These are phyloP conservation scores for Starmerella stigmatis DNA, from an alignment of 805 yeast genomes.

Conservation along the genomic window DNA sequence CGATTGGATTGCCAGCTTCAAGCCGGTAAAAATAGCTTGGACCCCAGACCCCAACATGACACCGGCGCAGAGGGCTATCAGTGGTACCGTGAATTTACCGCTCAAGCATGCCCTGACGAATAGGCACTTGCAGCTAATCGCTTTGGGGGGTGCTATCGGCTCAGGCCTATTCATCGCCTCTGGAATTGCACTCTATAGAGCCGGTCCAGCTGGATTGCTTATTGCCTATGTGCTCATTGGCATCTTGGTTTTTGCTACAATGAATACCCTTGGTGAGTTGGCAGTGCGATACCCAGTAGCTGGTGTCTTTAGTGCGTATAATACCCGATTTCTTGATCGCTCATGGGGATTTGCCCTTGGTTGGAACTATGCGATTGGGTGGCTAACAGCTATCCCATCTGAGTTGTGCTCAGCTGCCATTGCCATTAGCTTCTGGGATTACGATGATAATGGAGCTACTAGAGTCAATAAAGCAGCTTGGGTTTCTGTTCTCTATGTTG, in stretches of 20 bases:
- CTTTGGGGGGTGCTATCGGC: slow-evolving; percentile 64
- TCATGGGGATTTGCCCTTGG: slow-evolving; percentile 41
- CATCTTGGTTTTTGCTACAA: slow-evolving; percentile 50
- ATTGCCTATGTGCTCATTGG: slow-evolving; percentile 52
- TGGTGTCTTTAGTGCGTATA: slow-evolving; percentile 53
- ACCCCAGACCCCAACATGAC: slow-evolving; percentile 27
- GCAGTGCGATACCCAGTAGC: slow-evolving; percentile 54
- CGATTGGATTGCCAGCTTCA: slow-evolving; percentile 31
- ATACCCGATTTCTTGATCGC: slow-evolving; percentile 53
- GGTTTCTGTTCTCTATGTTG: slow-evolving; percentile 44
- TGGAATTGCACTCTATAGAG: slow-evolving; percentile 44
- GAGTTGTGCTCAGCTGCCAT: slow-evolving; percentile 51
- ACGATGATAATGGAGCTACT: slow-evolving; percentile 23
- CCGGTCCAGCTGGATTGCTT: slow-evolving; percentile 52
- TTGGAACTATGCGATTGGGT: slow-evolving; percentile 38
- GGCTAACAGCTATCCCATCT: slow-evolving; percentile 48
- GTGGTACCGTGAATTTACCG: slow-evolving; percentile 36
- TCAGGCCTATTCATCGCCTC: slow-evolving; percentile 65
- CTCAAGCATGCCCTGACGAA: slow-evolving; percentile 38
- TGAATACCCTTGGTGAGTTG: slow-evolving; percentile 58
- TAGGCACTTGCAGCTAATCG: slow-evolving; percentile 62
- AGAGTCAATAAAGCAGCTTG: slow-evolving; percentile 46
- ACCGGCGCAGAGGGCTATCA: slow-evolving; percentile 31
- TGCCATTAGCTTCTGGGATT: slow-evolving; percentile 51
- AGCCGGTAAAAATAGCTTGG: slow-evolving; percentile 34